Base-by-base conservation (phyloP, 768 basidiomycete genomes). In the Cystobasidium tubakii region DNA sequence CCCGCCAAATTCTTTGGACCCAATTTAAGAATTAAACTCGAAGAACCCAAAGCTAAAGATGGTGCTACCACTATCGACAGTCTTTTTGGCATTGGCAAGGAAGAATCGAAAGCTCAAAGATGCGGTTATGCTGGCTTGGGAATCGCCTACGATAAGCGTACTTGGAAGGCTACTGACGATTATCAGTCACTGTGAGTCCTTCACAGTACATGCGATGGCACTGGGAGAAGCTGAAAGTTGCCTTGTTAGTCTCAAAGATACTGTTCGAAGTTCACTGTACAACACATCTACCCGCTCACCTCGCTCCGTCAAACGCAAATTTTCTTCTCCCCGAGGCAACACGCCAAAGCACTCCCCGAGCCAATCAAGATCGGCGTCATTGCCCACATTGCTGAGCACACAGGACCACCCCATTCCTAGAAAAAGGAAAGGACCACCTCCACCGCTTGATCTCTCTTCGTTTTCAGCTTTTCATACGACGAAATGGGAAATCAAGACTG, bases 81-180 rank as follows among this genome's bases (percentile, higher is more conserved):
- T 33, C 33, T 71, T 1, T 71, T 71, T 25, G 69, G 69, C 3
- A 60, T 71, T 10, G 69, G 69, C 9, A 71, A 71, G 34, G 69
- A 71, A 39, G 53, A 71, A 36, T 71, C 69, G 25, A 71, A 71
- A 62, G 69, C 69, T 21, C 31, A 34, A 17, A 54, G 54, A 44
- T 36, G 69, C 33, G 69, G 69, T 3, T 71, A 71, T 44, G 69
- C 69, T 33, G 69, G 69, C 12, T 53, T 71, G 27, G 69, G 69
- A n/a, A 71, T 71, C n/a, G 69, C 54, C 2, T 15, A n/a, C 13
- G 69, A 60, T 15, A 71, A 71, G 54, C 50, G 54, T 9, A 57
- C 33, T 12, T 71, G 69, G 69, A 71, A 60, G 27, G 55, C 29
- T 6, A 71, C 69, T 2, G 69, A 71, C 19, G 69, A 60, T 39